Base-by-base conservation (phyloP, 2,329 filamentous ascomycete genomes). In the Hymenoscyphus albidus region DNA sequence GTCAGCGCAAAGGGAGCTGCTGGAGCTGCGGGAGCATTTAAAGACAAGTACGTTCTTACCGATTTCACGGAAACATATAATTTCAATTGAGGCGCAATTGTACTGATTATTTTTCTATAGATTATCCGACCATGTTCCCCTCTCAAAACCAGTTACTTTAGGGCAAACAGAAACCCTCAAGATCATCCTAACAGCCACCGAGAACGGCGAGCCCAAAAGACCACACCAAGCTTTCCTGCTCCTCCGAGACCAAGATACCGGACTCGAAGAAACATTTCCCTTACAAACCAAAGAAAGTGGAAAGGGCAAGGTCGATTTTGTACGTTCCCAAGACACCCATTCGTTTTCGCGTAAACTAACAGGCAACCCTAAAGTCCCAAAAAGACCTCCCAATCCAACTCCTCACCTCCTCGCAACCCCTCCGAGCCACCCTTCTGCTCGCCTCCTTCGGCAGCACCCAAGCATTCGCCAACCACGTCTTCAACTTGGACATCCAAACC, bases 181-280 rank as follows among this genome's bases (percentile, higher is more conserved):
- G 81, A 80, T 99, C 70, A 79, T 87, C 70, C 80, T 99, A 73
- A 96, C 92, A 40, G 85, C 92, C 9, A 89, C 90, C 76, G 92
- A 97, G 74, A 88, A 85, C 75, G 87, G 88, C 78, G 88, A 87
- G 71, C 84, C 86, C 58, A 94, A 93, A 82, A 87, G 91, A 70
- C 92, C 95, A 71, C 95, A 99, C 78, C 95, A 99, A 79, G 93
- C 93, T 5, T 97, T 97, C 81, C 83, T 99, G 62, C 83, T 95
- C 16, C 79, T 99, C 64, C 88, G 86, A 72, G 93, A 98, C 71
- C 80, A 83, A 12, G 80, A 82, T 13, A 88, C 88, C 12, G 92
- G 91, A 42, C 82, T 99, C 58, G 93, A 98, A 77, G 88, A 93
- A 31, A 93, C 93, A 0, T 97, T 94, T 73, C 87, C 93, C 1